Evolutionary conservation across 352 stramenopile species (phyloP).

Genomic region (Globisporangium recalcitrans): DNA sequence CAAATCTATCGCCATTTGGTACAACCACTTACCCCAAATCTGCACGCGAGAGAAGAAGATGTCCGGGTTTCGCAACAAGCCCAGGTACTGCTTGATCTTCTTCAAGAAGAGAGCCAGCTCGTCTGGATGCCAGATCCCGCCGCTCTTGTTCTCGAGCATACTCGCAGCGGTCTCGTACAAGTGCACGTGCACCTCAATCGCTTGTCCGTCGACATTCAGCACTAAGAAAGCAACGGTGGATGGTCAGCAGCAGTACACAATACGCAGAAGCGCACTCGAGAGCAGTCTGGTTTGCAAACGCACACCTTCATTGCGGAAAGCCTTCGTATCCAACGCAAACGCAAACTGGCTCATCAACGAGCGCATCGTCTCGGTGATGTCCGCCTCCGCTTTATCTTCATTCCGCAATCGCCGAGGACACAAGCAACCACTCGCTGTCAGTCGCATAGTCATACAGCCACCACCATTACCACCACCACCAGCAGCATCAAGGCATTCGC

Average conservation of each 20-base stretch:
- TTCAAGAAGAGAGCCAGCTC: constrained; percentile 52
- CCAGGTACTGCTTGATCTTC: constrained; percentile 58
- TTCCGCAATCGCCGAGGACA: neutral
- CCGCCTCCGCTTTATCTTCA: constrained; percentile 28
- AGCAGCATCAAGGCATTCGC: constrained; percentile 9
- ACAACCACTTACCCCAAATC: constrained; percentile 40
- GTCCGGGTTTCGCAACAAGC: constrained; percentile 32
- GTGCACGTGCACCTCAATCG: constrained; percentile 56
- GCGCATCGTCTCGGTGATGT: constrained; percentile 45
- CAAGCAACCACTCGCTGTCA: neutral
- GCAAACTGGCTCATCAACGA: constrained; percentile 55
- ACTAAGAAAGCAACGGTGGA: constrained; percentile 15
- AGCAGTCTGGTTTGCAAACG: too few species aligned
- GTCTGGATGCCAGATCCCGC: constrained; percentile 61
- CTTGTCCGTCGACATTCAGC: constrained; percentile 26
- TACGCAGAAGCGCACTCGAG: too few species aligned
- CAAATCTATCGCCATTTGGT: neutral
- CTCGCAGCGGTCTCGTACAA: constrained; percentile 62
- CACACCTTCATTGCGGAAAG: constrained; percentile 61
- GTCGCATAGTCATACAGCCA: neutral
- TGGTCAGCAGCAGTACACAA: neutral
- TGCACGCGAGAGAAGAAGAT: constrained; percentile 67
- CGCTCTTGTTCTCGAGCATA: constrained; percentile 52
- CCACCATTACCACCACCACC: neutral
- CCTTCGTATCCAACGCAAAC: constrained; percentile 56